Percentiles rank a stretch among this genome's conserved stretches.
Conservation (phyloP, 2,329 filamentous ascomycete genomes). For the Hymenoscyphus scutula region DNA sequence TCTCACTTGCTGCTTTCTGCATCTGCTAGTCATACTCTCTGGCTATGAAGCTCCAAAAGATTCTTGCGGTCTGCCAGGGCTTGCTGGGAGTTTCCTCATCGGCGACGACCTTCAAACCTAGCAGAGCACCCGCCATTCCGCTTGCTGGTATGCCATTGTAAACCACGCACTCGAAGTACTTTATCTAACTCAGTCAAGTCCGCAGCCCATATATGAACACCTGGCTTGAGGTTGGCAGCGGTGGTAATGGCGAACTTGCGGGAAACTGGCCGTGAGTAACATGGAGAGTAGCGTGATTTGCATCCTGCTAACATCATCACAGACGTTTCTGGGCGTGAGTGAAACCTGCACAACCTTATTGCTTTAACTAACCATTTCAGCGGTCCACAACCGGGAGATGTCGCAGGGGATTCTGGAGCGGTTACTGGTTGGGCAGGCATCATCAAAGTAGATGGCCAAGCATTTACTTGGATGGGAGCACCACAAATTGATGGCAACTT, state of each 20-base stretch:
- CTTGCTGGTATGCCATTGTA: slow-evolving; percentile 51
- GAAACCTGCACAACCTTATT: neutral
- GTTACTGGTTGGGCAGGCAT: slow-evolving; percentile 67
- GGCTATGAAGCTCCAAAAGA: neutral
- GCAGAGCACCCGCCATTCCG: slow-evolving; percentile 65
- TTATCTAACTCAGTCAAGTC: slow-evolving; percentile 49
- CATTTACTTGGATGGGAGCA: slow-evolving; percentile 68
- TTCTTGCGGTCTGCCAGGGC: neutral
- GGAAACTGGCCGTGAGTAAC: slow-evolving; percentile 42
- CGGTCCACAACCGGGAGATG: slow-evolving; percentile 28
- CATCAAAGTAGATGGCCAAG: slow-evolving; percentile 62
- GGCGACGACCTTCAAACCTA: slow-evolving; percentile 58
- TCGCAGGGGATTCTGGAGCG: slow-evolving; percentile 44
- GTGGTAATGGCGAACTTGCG: slow-evolving; percentile 64
- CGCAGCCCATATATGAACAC: slow-evolving; percentile 73
- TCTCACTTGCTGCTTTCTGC: neutral
- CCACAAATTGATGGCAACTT: slow-evolving; percentile 41
- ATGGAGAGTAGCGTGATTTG: neutral
- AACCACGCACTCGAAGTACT: neutral
- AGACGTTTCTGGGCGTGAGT: slow-evolving; percentile 35
- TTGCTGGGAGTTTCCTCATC: slow-evolving; percentile 5
- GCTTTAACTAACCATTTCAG: slow-evolving; percentile 13
- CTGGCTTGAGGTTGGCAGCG: slow-evolving; percentile 65
- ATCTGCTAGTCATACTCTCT: neutral
- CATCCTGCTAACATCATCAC: slow-evolving; percentile 17